Evolutionary conservation across 805 yeast genomes (phyloP), one percentile per base, ranked within the genome.

Genomic region (Jamesozyma piceae): DNA sequence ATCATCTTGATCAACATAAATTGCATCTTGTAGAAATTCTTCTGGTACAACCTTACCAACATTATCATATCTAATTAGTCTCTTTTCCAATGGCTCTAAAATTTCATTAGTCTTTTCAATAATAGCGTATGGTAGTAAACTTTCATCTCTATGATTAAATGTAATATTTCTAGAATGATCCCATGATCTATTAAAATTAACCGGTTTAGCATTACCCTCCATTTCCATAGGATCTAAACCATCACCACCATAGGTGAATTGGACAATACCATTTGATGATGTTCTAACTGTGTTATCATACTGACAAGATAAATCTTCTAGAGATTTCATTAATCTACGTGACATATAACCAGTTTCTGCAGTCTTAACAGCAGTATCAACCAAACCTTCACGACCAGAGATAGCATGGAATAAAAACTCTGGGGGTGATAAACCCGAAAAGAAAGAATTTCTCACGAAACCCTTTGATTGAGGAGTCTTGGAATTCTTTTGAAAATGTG

Each of bases 281-380:
- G 95, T 92, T 59, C 99, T 76, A 34, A 92, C 97, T 0, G 97
- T 90, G 54, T 78, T 78, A 62, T 92, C 99, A 64, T 92, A 92
- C 58, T 81, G 87, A 45, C 95, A 77, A 39, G 96, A 86, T 61
- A 92, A 72, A 69, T 92, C 99, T 68, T 92, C 99, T 54, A 92
- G 70, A 5, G 97, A 92, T 65, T 90, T 90, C 98, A 90, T 90
- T 62, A 90, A 73, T 65, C 98, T 80, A 66, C 98, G 84, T 20
- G 97, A 90, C 94, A 90, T 90, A 67, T 89, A 89, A 60, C 97
- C 97, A 4, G 98, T 90, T 63, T 92, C 99, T 3, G 99, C 99
- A 28, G 99, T 92, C 65, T 92, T 92, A 44, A 92, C 99, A 18
- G 99, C 99, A 19, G 99, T 92, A 73, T 92, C 99, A 45, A 92